phyloP scores from a whole-genome alignment of 257 asterid genomes.

The Linaria vulgaris region DNA sequence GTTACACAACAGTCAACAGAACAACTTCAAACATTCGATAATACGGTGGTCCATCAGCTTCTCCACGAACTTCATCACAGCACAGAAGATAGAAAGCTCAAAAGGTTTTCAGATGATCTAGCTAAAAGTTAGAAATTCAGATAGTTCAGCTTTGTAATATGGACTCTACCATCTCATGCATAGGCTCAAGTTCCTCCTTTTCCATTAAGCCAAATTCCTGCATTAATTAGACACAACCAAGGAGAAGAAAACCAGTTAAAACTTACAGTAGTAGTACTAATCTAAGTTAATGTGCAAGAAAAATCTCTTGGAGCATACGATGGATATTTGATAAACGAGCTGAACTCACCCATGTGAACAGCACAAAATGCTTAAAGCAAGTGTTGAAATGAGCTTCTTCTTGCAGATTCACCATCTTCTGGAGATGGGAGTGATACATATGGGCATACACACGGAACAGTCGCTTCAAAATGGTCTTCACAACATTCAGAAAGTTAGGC shows the following conservation, averaged over 20 bases:
- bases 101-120: not conserved
- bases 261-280: no score
- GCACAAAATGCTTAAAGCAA: slow-evolving; percentile 56
- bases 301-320: no score
- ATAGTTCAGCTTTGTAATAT: slow-evolving; percentile 23
- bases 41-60: no score
- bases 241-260: not conserved
- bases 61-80: not conserved
- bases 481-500: slow-evolving; percentile 37
- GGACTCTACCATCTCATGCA: slow-evolving; percentile 39
- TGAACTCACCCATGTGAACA: slow-evolving; percentile 40
- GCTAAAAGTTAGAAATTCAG: not conserved
- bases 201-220: slow-evolving; percentile 51
- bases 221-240: slow-evolving; percentile 25
- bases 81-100: not conserved
- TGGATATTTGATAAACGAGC: no score
- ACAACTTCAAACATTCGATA: no score
- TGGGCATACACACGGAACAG: slow-evolving; percentile 54
- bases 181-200: slow-evolving; percentile 47
- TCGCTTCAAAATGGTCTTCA: slow-evolving; percentile 44
- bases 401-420: slow-evolving; percentile 40
- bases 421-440: slow-evolving; percentile 51
- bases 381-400: slow-evolving; percentile 58
- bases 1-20: not conserved
- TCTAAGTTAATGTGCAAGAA: no score